Base-by-base conservation (phyloP, 2,329 filamentous ascomycete species). In the Xylariaceae sp. region DNA sequence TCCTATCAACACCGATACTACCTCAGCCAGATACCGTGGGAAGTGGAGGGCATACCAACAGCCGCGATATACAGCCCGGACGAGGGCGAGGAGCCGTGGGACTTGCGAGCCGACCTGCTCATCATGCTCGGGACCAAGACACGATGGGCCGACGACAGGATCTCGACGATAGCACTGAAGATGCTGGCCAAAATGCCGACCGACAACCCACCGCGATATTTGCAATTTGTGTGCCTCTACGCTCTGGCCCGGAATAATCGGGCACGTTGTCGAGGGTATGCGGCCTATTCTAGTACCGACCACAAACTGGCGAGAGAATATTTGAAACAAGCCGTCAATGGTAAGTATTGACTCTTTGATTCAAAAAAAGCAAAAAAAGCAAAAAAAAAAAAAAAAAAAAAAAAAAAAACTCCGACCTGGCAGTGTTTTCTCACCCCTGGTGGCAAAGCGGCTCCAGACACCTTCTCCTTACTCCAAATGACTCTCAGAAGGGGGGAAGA, bases 1-100 rank as follows among this genome's bases (percentile, higher is more conserved):
- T 62, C 63, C 1, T 66, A 66, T 29, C 26, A 54, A 35, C 65
- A 67, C 41, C 58, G 65, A 7, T 67, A 66, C 37, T 67, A 67
- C 47, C 53, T 67, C n/a, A 65, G 58, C 30, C 56, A 64, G n/a
- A 56, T 57, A 11, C 30, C 47, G n/a, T 67, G 65, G 65, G 55
- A 61, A 30, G 58, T 58, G 12, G 63, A 66, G 12, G 47, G 45
- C 6, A 67, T 67, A 54, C 58, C 64, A 3, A 59, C 56, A 3
- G 65, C 61, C 12, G 62, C 60, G 4, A 59, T 66, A 47, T 60
- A 59, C 27, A 57, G 55, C 26, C 51, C 62, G 2, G 62, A 60
- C 6, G 58, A 49, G 29, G 51, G 44, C 40, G 53, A 57, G 32
- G 60, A 62, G n/a, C 57, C 59, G 39, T 64, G 60, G 45, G 58